These are phyloP conservation scores for Pilaira anomala DNA, from an alignment of 192 early-diverging fungal species.

Conservation along the genomic window DNA sequence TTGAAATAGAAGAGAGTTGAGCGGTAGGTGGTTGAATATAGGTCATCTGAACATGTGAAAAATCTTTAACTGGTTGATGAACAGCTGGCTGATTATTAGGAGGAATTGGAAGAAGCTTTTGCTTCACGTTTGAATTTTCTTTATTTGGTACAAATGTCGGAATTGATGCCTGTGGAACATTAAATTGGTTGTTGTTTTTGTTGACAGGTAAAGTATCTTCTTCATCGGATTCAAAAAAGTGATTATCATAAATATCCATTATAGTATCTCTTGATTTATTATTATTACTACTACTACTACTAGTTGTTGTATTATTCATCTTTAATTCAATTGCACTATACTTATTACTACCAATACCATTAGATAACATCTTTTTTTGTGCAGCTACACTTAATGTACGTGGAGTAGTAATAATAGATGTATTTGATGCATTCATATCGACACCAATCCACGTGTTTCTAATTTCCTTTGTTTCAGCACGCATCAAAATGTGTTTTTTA, in stretches of 20 bases:
- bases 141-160: not conserved
- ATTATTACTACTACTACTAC: not conserved
- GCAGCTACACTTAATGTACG: not conserved
- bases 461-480: slow-evolving; percentile 12
- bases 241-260: slow-evolving; percentile 19
- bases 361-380: not conserved
- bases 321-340: not conserved
- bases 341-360: not conserved
- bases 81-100: slow-evolving; percentile 6
- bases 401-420: not conserved
- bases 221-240: slow-evolving; percentile 18
- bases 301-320: not conserved
- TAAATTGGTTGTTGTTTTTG: not conserved
- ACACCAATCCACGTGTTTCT: slow-evolving; percentile 19
- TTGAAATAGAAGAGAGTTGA: slow-evolving; percentile 2
- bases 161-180: not conserved
- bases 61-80: slow-evolving; percentile 9
- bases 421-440: not conserved
- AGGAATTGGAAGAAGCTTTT: not conserved
- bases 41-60: slow-evolving; percentile 21
- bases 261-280: slow-evolving; percentile 25
- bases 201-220: not conserved
- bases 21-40: slow-evolving; percentile 26
- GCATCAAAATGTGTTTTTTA: slow-evolving; percentile 2
- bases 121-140: not conserved